phyloP scores from a whole-genome alignment of 2,329 filamentous ascomycete species.

The Phyllosticta paracitricarpa region DNA sequence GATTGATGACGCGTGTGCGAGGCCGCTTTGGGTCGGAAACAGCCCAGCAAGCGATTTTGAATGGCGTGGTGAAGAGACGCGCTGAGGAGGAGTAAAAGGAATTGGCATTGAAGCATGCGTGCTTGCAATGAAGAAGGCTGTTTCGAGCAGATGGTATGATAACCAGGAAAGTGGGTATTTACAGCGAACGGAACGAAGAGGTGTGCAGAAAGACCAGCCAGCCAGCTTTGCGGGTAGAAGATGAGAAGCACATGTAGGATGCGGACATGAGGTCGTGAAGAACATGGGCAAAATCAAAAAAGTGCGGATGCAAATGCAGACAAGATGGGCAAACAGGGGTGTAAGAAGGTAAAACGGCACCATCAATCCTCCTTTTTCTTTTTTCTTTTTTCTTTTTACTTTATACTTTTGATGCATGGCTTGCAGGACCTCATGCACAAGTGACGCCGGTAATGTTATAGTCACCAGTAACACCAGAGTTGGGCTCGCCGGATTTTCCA shows the following conservation, averaged over 20 bases:
- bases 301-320: neutral
- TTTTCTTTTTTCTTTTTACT: neutral
- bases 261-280: neutral
- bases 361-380: neutral
- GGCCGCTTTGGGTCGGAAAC: too few relatives aligned
- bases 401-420: neutral
- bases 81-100: neutral
- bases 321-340: neutral
- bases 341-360: neutral
- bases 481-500: neutral
- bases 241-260: neutral
- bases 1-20: neutral
- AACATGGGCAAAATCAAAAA: neutral
- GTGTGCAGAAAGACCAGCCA: neutral
- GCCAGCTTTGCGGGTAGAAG: neutral
- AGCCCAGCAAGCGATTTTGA: too few relatives aligned
- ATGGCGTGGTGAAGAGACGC: neutral
- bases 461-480: neutral
- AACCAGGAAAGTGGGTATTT: neutral
- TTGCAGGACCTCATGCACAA: neutral
- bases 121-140: neutral
- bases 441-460: constrained; percentile 3
- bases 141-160: neutral
- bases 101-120: neutral
- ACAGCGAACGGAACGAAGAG: neutral